Conservation (phyloP, 768 basidiomycete species). For the Leucocoprinus birnbaumii region DNA sequence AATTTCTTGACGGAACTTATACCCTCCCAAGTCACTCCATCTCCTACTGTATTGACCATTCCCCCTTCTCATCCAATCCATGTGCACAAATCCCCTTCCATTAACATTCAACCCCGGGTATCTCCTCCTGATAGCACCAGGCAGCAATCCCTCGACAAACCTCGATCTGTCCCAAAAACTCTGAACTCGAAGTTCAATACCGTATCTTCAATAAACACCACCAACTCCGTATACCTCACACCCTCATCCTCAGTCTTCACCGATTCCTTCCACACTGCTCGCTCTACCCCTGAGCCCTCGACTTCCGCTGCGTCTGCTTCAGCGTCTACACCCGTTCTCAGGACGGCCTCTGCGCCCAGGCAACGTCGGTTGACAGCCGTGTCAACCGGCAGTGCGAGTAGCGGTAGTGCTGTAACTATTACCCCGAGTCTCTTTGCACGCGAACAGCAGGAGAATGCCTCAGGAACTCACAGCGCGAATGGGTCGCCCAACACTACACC, state of each 20-base stretch:
- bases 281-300: constrained; percentile 51
- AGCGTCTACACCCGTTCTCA: constrained; percentile 18
- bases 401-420: constrained; percentile 51
- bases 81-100: not conserved
- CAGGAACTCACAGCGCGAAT: not conserved
- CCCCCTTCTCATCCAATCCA: not conserved
- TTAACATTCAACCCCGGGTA: constrained; percentile 14
- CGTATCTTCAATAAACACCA: constrained; percentile 54
- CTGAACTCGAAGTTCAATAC: constrained; percentile 42
- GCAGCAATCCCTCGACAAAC: constrained; percentile 25
- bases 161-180: constrained; percentile 45
- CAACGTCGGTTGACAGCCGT: constrained; percentile 24
- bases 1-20: constrained; percentile 58
- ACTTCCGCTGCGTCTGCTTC: not conserved
- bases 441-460: constrained; percentile 16
- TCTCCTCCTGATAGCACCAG: constrained; percentile 12
- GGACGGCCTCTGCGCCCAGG: constrained; percentile 12
- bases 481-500: not conserved
- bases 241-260: constrained; percentile 78
- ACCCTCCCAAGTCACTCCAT: constrained; percentile 28
- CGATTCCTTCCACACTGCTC: constrained; percentile 57
- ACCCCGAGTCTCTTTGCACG: constrained; percentile 57
- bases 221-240: constrained; percentile 68
- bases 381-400: constrained; percentile 35
- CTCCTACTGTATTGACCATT: constrained; percentile 1